Conservation (phyloP, 495 filamentous ascomycete genomes). For the Tuber umbilicatum region DNA sequence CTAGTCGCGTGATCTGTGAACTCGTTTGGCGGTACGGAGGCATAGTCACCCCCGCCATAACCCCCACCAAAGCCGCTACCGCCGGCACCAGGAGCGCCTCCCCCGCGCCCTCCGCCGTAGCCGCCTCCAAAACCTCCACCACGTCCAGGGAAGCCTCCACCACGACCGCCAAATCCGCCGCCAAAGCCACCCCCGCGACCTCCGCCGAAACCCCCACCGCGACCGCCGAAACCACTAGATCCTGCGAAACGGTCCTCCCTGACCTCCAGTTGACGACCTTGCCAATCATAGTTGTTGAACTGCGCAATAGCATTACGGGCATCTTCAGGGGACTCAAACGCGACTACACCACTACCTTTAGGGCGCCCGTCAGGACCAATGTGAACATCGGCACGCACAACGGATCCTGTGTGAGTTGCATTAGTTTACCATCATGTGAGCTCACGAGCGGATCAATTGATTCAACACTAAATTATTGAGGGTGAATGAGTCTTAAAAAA, state of each 20-base stretch:
- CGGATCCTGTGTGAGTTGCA: conserved; percentile 54
- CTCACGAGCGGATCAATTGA: conserved; percentile 32
- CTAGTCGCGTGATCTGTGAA: conserved; percentile 93
- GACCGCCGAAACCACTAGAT: conserved; percentile 49
- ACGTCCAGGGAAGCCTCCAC: conserved; percentile 50
- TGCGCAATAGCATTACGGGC: conserved; percentile 91
- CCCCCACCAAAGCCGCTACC: conserved; percentile 34
- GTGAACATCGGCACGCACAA: conserved; percentile 95
- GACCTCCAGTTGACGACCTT: conserved; percentile 85
- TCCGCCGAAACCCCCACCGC: conserved; percentile 53
- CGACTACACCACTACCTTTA: conserved; percentile 93
- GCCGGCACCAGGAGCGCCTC: conserved; percentile 47
- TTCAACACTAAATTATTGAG: conserved; percentile 12
- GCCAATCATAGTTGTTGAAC: conserved; percentile 99
- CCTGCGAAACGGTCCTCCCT: conserved; percentile 93
- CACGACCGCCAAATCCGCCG: conserved; percentile 52
- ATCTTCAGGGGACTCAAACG: conserved; percentile 89
- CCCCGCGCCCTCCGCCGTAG: conserved; percentile 46
- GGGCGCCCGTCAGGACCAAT: conserved; percentile 84
- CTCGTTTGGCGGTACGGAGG: conserved; percentile 70
- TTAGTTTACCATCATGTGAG: conserved; percentile 32
- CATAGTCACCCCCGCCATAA: conserved; percentile 44
- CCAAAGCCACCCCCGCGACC: conserved; percentile 52
- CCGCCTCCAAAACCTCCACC: conserved; percentile 49
- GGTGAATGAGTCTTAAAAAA: conserved; percentile 42